A percentile compares a stretch with the other conserved stretches of the same genome.
phyloP scores from a whole-genome alignment of 75 land plant genomes.

The Picea sitchensis region DNA sequence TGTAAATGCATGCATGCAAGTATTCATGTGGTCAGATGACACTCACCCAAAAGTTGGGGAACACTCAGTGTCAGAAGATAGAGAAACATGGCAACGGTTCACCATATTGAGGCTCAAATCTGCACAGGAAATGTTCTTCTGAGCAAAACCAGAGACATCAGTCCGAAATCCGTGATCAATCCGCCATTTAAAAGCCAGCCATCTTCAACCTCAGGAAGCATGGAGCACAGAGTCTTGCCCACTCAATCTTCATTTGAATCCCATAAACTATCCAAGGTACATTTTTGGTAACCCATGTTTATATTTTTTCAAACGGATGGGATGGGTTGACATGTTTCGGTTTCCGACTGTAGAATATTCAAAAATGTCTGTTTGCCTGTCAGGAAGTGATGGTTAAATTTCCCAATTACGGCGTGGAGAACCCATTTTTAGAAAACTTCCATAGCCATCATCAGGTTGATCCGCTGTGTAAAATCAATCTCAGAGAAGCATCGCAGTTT shows the following conservation, averaged over 20 bases:
- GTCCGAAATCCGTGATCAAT: conserved; percentile 13
- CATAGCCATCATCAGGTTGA: conserved; percentile 18
- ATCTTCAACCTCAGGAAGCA: conserved; percentile 8
- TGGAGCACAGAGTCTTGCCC: conserved; percentile 7
- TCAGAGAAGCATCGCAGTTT: conserved; percentile 62
- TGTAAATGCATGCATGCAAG: no score
- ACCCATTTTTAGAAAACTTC: conserved; percentile 46
- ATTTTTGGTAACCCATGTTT: not conserved
- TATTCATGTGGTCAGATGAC: no score
- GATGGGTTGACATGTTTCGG: no score
- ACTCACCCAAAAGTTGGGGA: no score
- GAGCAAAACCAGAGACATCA: conserved; percentile 1
- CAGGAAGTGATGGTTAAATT: not conserved
- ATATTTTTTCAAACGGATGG: no score
- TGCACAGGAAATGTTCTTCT: no score
- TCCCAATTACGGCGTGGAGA: conserved; percentile 9
- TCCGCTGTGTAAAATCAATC: conserved; percentile 64
- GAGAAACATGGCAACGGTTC: no score
- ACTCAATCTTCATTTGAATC: not conserved
- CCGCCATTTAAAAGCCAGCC: conserved; percentile 12
- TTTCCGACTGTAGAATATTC: not conserved
- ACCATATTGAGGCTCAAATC: no score
- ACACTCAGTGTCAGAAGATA: no score
- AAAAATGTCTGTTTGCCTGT: not conserved
- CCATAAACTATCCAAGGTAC: not conserved